Evolutionary conservation across 1,284 basidiomycete species (phyloP).

Genomic region (Cronartium quercuum): DNA sequence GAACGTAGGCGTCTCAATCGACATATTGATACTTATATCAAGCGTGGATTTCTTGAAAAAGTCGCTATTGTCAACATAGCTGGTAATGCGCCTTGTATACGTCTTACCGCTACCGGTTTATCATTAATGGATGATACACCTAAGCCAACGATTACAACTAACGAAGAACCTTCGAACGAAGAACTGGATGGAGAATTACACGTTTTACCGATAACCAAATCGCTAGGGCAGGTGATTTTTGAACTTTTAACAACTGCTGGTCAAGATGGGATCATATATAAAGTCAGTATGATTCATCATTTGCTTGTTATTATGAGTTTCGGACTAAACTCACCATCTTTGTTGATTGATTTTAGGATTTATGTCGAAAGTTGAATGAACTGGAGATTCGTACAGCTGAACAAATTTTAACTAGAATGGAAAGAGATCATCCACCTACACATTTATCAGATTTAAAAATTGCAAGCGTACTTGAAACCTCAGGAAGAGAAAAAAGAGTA

Average conservation of each 20-base stretch:
- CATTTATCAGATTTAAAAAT: conserved; percentile 66
- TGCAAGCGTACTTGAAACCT: conserved; percentile 63
- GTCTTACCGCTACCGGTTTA: conserved; percentile 17
- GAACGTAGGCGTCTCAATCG: conserved; percentile 35
- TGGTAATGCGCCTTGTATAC: conserved; percentile 37
- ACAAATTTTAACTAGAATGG: conserved; percentile 63
- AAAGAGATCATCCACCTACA: conserved; percentile 59
- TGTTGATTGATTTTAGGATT: conserved; percentile 55
- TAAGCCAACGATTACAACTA: not conserved
- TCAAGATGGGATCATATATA: conserved; percentile 32
- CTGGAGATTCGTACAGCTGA: conserved; percentile 73
- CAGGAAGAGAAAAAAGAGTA: conserved; percentile 70
- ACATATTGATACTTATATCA: conserved; percentile 34
- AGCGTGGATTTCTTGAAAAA: conserved; percentile 33
- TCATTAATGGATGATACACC: conserved; percentile 12
- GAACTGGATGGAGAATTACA: conserved; percentile 23
- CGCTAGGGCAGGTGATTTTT: conserved; percentile 30
- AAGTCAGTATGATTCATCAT: too few relatives aligned
- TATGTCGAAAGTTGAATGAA: conserved; percentile 59
- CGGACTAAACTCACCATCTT: not conserved
- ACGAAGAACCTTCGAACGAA: not conserved
- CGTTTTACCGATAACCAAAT: conserved; percentile 20
- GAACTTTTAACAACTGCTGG: conserved; percentile 7
- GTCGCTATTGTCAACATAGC: conserved; percentile 3
- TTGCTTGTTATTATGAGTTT: not conserved